These are phyloP conservation scores for Acarospora socialis DNA, from an alignment of 2,329 filamentous ascomycete species.

Conservation along the genomic window DNA sequence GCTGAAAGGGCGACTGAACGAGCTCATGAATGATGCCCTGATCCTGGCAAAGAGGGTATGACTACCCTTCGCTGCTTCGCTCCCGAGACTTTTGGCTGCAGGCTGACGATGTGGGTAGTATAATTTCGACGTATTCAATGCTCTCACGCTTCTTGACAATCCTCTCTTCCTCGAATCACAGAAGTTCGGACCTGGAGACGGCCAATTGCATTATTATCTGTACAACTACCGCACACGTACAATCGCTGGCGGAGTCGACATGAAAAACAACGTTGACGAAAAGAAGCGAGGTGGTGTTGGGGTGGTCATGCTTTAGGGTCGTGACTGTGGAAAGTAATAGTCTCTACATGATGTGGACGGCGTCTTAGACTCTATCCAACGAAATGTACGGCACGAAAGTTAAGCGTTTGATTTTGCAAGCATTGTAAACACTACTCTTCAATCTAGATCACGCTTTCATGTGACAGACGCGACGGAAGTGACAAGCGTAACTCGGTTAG, in stretches of 20 bases:
- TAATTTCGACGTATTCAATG: constrained; percentile 94
- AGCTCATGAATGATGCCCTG: constrained; percentile 68
- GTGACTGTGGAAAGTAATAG: too few species aligned
- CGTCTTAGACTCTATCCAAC: too few species aligned
- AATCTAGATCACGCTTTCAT: too few species aligned
- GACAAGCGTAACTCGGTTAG: too few species aligned
- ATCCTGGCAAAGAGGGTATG: constrained; percentile 65
- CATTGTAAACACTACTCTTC: too few species aligned
- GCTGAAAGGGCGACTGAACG: constrained; percentile 67
- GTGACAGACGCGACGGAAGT: too few species aligned
- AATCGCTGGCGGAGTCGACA: constrained; percentile 75
- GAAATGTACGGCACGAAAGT: too few species aligned
- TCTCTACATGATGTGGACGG: too few species aligned
- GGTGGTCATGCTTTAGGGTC: constrained; percentile 74
- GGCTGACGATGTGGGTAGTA: constrained; percentile 16
- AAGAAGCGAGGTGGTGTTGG: constrained; percentile 74
- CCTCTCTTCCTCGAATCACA: constrained; percentile 83
- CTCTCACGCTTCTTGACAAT: constrained; percentile 85
- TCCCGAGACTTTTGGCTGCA: constrained; percentile 2
- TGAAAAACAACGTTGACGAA: constrained; percentile 62
- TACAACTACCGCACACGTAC: constrained; percentile 89
- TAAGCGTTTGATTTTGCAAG: too few species aligned
- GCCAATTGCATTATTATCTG: constrained; percentile 89
- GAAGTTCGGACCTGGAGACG: constrained; percentile 89
- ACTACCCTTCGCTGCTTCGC: not conserved